Evolutionary conservation across 805 yeast genomes (phyloP), one percentile per base, ranked within the genome.

Genomic region (Candida sakaeoensis): DNA sequence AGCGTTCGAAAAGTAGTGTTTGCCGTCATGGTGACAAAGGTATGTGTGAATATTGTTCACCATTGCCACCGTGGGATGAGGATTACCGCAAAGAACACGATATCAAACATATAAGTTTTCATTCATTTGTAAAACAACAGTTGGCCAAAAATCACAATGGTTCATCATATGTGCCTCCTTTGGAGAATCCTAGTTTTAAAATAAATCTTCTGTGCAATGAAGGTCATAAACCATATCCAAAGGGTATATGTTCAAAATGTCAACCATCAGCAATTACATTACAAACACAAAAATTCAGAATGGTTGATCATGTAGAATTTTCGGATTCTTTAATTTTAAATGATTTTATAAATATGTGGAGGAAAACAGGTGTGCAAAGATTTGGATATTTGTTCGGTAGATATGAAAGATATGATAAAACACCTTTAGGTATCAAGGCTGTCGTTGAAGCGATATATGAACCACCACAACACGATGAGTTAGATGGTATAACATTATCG

Each of bases 291-390:
- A 68, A 73, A 25, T 93, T 86, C 60, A 76, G 99, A 52, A 87
- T 93, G 95, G 96, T 95, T 21, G 99, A 93, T 59, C 98, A 93
- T 63, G 93, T 93, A 22, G 99, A 93, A 58, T 86, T 90, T 59
- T 79, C 87, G 17, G 79, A 78, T 43, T 78, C 89, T 38, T 68
- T 71, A 9, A 74, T 89, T 18, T 77, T 93, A 39, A 87, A 93
- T 59, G 69, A 74, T 26, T 93, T 93, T 60, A 87, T 93, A 41
- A 95, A 93, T 49, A 68, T 85, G 16, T 93, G 99, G 99, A 80
- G 99, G 61, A 67, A 69, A 38, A 76, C 95, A 0, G 98, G 96
- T 2, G 66, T 77, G 15, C 99, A 93, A 63, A 75, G 99, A 52
- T 72, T 84, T 41, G 99, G 96, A 0, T 71, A 83, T 43, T 63